Evolutionary conservation across 2,329 filamentous ascomycete species (phyloP).

Genomic region (Colletotrichum sansevieriae): DNA sequence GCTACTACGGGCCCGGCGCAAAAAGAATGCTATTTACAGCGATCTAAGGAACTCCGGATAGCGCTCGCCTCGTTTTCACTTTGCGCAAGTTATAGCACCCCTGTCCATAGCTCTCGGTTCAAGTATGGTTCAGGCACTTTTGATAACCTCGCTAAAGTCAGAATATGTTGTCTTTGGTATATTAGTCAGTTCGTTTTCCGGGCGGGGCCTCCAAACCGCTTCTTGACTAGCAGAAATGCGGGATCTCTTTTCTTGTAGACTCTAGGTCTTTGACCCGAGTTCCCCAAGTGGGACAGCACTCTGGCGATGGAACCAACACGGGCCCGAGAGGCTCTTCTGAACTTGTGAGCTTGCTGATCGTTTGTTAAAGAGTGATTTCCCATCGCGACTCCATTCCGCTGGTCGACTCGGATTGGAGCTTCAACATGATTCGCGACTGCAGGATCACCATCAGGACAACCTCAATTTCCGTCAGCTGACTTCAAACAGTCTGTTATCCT

Average conservation of each 20-base stretch:
- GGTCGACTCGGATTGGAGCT: slow-evolving; percentile 5
- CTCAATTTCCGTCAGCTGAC: slow-evolving; percentile 27
- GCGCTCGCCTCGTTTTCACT: slow-evolving; percentile 8
- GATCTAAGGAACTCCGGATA: slow-evolving; percentile 3
- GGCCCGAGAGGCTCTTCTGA: slow-evolving; percentile 6
- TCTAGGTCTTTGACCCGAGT: background rate
- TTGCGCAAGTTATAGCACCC: background rate
- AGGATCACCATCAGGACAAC: slow-evolving; percentile 15
- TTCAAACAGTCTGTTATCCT: slow-evolving; percentile 16
- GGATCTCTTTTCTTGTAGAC: slow-evolving; percentile 31
- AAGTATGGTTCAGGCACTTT: slow-evolving; percentile 25
- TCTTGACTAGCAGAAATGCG: background rate
- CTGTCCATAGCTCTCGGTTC: slow-evolving; percentile 4
- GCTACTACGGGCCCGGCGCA: background rate
- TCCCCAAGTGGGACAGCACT: slow-evolving; percentile 31
- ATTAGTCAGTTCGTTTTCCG: background rate
- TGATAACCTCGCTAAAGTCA: slow-evolving; percentile 36
- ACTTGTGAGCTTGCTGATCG: slow-evolving; percentile 11
- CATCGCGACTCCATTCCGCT: slow-evolving; percentile 9
- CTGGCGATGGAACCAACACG: slow-evolving; percentile 34
- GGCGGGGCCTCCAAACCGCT: too few relatives aligned
- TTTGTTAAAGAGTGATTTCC: background rate
- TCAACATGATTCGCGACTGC: slow-evolving; percentile 1
- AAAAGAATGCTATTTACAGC: background rate
- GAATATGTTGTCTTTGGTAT: slow-evolving; percentile 50